Evolutionary conservation across 2,329 filamentous ascomycete species (phyloP).

Genomic region (Ophiostoma ips): DNA sequence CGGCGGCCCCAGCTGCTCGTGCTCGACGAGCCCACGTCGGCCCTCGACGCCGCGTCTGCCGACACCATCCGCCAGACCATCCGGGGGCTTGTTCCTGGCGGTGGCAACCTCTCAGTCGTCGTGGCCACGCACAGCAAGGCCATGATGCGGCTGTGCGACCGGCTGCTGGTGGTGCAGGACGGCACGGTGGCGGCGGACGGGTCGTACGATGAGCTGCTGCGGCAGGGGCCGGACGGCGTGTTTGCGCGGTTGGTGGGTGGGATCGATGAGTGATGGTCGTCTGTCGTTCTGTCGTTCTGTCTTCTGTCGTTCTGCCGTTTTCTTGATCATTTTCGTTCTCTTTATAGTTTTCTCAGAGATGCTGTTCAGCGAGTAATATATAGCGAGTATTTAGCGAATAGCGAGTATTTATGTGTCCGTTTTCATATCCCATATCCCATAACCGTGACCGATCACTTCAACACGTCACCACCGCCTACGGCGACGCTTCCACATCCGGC

Average conservation of each 20-base stretch:
- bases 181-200: conserved; percentile 55
- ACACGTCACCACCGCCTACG: not conserved
- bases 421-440: no score
- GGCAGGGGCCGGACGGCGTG: conserved; percentile 19
- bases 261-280: conserved; percentile 5
- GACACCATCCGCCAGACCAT: conserved; percentile 39
- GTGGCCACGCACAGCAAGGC: conserved; percentile 70
- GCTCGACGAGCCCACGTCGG: conserved; percentile 69
- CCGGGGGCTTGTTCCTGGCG: not conserved
- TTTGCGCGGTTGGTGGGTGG: conserved; percentile 35
- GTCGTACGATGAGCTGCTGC: conserved; percentile 42
- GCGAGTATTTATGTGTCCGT: no score
- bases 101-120: conserved; percentile 50
- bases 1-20: conserved; percentile 59
- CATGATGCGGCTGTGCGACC: conserved; percentile 74
- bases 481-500: not conserved
- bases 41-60: conserved; percentile 58
- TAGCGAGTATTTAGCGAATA: no score
- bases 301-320: not conserved
- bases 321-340: not conserved
- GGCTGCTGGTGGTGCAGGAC: conserved; percentile 58
- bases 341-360: not conserved
- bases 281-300: no score
- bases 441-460: no score
- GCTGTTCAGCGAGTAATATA: no score